Evolutionary conservation across 1,284 basidiomycete species (phyloP).

Genomic region (Somion occarium): DNA sequence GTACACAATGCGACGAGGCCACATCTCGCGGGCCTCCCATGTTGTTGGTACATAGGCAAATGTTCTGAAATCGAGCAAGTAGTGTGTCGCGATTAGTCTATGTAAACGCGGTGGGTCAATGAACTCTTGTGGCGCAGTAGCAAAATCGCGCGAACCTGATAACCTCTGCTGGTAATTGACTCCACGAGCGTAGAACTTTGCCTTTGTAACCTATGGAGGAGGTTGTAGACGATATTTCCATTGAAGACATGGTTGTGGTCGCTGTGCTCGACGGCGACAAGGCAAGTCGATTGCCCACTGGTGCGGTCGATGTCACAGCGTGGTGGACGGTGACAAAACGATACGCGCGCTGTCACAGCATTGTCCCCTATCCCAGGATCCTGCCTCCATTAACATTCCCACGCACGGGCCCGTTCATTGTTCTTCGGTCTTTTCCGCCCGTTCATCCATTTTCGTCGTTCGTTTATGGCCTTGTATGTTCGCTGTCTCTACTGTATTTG

Average conservation of each 20-base stretch:
- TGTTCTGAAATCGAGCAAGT: slow-evolving; percentile 45
- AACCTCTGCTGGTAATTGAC: slow-evolving; percentile 64
- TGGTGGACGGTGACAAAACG: slow-evolving; percentile 22
- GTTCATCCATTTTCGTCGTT: neutral
- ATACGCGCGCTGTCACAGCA: slow-evolving; percentile 23
- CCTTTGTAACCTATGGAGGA: slow-evolving; percentile 47
- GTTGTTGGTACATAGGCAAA: slow-evolving; percentile 45
- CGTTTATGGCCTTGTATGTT: neutral
- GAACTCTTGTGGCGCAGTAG: slow-evolving; percentile 18
- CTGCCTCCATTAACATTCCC: slow-evolving; percentile 16
- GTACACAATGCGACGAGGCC: slow-evolving; percentile 57
- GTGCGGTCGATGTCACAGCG: slow-evolving; percentile 10
- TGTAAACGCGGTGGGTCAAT: slow-evolving; percentile 13
- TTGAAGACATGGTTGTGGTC: slow-evolving; percentile 11
- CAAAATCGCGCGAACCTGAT: slow-evolving; percentile 45
- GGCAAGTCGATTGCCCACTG: slow-evolving; percentile 13
- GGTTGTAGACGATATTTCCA: slow-evolving; percentile 7
- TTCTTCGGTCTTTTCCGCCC: neutral
- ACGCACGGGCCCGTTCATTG: slow-evolving; percentile 21
- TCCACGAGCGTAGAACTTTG: slow-evolving; percentile 65
- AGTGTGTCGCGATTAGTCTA: slow-evolving; percentile 60
- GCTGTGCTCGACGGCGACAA: slow-evolving; percentile 15
- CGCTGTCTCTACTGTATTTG: neutral
- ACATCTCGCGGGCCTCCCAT: slow-evolving; percentile 53
- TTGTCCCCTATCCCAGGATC: slow-evolving; percentile 11